These are phyloP conservation scores for Plasmodium malariae DNA, from an alignment of 169 alveolate genomes.

Conservation along the genomic window DNA sequence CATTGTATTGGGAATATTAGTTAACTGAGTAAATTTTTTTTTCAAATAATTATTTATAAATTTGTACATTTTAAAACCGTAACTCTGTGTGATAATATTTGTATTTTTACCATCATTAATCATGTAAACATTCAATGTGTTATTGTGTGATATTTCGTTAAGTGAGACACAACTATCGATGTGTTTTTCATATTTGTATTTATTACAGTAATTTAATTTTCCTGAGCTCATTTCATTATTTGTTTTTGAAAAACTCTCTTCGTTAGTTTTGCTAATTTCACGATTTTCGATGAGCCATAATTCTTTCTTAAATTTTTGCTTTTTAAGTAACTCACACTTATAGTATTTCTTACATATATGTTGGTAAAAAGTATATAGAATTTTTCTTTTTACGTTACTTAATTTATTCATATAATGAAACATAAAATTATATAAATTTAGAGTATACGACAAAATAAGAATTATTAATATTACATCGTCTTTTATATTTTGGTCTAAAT, in stretches of 20 bases:
- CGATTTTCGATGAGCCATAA: not conserved
- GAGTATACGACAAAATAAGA: conserved; percentile 33
- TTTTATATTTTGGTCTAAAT: conserved; percentile 39
- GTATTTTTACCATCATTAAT: not conserved
- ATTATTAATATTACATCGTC: conserved; percentile 37
- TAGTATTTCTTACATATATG: conserved; percentile 52
- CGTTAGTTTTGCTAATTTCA: not conserved
- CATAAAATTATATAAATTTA: conserved; percentile 50
- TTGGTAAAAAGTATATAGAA: conserved; percentile 3
- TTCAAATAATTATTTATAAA: conserved; percentile 46
- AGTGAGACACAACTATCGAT: not conserved
- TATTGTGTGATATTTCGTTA: not conserved
- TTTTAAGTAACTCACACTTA: conserved; percentile 1
- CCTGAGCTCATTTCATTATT: not conserved
- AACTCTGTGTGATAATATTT: not conserved
- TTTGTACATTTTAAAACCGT: conserved; percentile 15
- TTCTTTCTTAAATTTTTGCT: not conserved
- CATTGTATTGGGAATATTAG: conserved; percentile 28
- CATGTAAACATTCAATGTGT: not conserved
- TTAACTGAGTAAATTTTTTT: conserved; percentile 6
- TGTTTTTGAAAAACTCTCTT: not conserved
- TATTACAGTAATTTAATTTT: not conserved
- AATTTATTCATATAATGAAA: conserved; percentile 59
- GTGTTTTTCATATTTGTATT: not conserved
- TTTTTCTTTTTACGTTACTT: conserved; percentile 8